These are phyloP conservation scores for Coelastrella sp. DNA, from an alignment of 139 green algal species.

Conservation along the genomic window DNA sequence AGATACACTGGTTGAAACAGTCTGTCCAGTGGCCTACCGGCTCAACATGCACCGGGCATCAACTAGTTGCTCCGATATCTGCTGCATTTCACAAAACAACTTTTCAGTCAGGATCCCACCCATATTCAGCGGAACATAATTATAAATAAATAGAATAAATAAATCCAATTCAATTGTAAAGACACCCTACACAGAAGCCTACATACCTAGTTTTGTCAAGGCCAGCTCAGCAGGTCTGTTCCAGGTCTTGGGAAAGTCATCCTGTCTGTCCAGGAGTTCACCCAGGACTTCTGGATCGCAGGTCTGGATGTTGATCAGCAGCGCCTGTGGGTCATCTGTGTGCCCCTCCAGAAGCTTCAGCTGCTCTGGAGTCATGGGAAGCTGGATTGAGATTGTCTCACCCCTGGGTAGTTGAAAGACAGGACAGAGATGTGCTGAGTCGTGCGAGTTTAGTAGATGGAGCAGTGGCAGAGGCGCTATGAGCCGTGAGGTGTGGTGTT, in stretches of 20 bases:
- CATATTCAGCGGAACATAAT: not conserved
- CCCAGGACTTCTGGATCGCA: constrained; percentile 32
- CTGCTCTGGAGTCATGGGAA: not conserved
- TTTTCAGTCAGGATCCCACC: not conserved
- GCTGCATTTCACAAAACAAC: too few species aligned
- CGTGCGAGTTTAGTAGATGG: too few species aligned
- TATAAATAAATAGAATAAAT: not conserved
- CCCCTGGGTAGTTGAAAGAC: not conserved
- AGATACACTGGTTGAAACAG: too few species aligned
- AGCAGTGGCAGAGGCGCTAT: too few species aligned
- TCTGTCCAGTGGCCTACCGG: too few species aligned
- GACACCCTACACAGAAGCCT: not conserved
- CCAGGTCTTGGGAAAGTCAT: constrained; percentile 42
- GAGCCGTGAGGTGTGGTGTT: too few species aligned
- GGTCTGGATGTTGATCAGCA: constrained; percentile 4
- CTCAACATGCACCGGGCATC: too few species aligned
- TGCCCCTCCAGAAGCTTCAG: not conserved
- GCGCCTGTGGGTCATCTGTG: not conserved
- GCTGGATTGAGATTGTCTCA: not conserved
- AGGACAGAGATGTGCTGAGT: not conserved
- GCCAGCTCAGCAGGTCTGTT: constrained; percentile 3
- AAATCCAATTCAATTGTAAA: not conserved
- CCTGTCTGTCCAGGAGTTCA: constrained; percentile 18
- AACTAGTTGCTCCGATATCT: too few species aligned
- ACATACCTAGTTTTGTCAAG: not conserved